phyloP scores from a whole-genome alignment of 1,284 basidiomycete genomes.

The Cryptococcus sp. region DNA sequence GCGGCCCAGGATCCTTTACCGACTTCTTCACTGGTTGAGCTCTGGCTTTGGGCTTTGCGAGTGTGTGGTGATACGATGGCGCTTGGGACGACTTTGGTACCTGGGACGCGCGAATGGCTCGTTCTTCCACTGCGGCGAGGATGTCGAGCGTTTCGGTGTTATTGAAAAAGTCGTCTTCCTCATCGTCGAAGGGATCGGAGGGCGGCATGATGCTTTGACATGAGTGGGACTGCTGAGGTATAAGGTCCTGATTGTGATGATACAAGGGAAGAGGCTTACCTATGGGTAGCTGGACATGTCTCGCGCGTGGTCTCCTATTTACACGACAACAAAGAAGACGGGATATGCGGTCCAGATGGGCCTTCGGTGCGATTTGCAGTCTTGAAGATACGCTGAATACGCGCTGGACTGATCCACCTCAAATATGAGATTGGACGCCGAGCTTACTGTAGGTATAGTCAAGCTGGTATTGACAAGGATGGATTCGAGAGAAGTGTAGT shows the following conservation, averaged over 20 bases:
- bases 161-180: constrained; percentile 39
- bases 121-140: constrained; percentile 33
- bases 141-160: constrained; percentile 34
- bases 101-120: constrained; percentile 26
- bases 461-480: no score
- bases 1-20: constrained; percentile 29
- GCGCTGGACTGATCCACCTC: no score
- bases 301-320: no score
- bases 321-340: no score
- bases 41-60: constrained; percentile 23
- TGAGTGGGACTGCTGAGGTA: not conserved
- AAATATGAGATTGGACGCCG: no score
- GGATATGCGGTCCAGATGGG: no score
- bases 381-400: no score
- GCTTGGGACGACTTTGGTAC: constrained; percentile 23
- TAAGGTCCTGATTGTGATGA: not conserved
- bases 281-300: no score
- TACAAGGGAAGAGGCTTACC: not conserved
- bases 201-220: constrained; percentile 7
- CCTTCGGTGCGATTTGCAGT: no score
- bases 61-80: constrained; percentile 30
- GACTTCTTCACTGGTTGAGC: not conserved
- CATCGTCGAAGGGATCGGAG: constrained; percentile 44
- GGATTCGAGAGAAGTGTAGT: no score
- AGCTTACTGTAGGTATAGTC: no score